Conservation (phyloP, 192 early-diverging fungal genomes). For the Mortierella claussenii region DNA sequence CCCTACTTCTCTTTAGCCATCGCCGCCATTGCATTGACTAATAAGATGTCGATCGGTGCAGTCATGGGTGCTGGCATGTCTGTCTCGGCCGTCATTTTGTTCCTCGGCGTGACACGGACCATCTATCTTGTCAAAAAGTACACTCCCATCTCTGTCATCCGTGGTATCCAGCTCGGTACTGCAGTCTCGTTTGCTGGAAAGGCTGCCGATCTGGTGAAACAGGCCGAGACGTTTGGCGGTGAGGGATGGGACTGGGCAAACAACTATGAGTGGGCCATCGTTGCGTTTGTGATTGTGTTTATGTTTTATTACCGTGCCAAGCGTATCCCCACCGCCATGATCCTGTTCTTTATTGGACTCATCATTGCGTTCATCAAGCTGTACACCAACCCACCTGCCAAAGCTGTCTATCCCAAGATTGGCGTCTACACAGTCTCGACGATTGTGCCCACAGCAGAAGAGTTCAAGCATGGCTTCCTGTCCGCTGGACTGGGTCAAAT, state of each 20-base stretch:
- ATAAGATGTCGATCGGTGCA: slow-evolving; percentile 72
- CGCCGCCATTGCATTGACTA: slow-evolving; percentile 81
- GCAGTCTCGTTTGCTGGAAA: slow-evolving; percentile 76
- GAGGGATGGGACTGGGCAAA: slow-evolving; percentile 71
- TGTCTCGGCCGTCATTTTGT: slow-evolving; percentile 70
- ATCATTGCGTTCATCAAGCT: slow-evolving; percentile 72
- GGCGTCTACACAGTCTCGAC: slow-evolving; percentile 66
- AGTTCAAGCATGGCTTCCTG: slow-evolving; percentile 78
- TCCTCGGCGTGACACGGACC: slow-evolving; percentile 74
- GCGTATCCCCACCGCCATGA: slow-evolving; percentile 73
- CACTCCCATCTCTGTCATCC: slow-evolving; percentile 77
- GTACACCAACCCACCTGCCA: slow-evolving; percentile 47
- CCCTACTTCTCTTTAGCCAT: slow-evolving; percentile 64
- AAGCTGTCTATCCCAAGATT: slow-evolving; percentile 55
- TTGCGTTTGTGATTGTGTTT: slow-evolving; percentile 78
- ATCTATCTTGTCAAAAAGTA: slow-evolving; percentile 72
- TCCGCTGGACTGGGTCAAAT: slow-evolving; percentile 89
- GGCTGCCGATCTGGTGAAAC: slow-evolving; percentile 69
- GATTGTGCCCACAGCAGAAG: slow-evolving; percentile 68
- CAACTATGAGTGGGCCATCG: slow-evolving; percentile 76
- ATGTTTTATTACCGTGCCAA: slow-evolving; percentile 69
- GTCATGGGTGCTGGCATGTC: slow-evolving; percentile 78
- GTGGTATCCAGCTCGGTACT: slow-evolving; percentile 83
- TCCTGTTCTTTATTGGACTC: slow-evolving; percentile 79
- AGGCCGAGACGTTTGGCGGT: slow-evolving; percentile 62